Base-by-base conservation (phyloP, 83 land plant species). In the Picea engelmannii region DNA sequence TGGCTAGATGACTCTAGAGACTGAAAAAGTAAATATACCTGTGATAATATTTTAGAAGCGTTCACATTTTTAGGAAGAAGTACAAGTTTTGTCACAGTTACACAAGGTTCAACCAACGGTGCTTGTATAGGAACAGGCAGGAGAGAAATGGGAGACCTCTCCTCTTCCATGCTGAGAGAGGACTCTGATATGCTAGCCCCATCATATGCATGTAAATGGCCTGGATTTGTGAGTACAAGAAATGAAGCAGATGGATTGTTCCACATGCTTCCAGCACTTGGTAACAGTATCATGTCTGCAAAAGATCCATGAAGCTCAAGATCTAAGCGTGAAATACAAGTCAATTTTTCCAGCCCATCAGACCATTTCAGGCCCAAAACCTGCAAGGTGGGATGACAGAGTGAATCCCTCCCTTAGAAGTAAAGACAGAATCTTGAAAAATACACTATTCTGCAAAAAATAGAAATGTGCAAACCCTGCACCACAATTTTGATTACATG, bases 201-300 rank as follows among this genome's bases (percentile, higher is more conserved):
- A 82, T 90, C 89, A 83, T 88, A 92, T 42, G 86, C 78, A 81
- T 76, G 85, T 63, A 92, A 49, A 58, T 87, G 81, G 12, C 94
- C 92, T 66, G 94, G 94, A 62, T 80, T 92, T 83, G 94, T 84
- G 73, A 92, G 81, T 24, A 92, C 85, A 85, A 88, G 86, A 27
- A 90, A 82, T 69, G 80, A 66, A 73, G 84, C 77, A 62, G 79
- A 76, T 13, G 71, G n/a, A 78, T 66, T 66, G 16, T 15, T 79
- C 63, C 47, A 82, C 15, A 78, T 70, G 12, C 81, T 21, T 2
- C 87, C 92, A 70, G 66, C 75, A 86, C 2, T 66, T 69, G 90
- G 85, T 61, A 92, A 66, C 65, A 90, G 80, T 71, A 92, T 88
- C 92, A 90, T 90, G 81, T 90, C 92, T 64, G 94, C 88, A 85